Evolutionary conservation across 2,329 filamentous ascomycete genomes (phyloP).

Genomic region (Tympanopsis confertula): DNA sequence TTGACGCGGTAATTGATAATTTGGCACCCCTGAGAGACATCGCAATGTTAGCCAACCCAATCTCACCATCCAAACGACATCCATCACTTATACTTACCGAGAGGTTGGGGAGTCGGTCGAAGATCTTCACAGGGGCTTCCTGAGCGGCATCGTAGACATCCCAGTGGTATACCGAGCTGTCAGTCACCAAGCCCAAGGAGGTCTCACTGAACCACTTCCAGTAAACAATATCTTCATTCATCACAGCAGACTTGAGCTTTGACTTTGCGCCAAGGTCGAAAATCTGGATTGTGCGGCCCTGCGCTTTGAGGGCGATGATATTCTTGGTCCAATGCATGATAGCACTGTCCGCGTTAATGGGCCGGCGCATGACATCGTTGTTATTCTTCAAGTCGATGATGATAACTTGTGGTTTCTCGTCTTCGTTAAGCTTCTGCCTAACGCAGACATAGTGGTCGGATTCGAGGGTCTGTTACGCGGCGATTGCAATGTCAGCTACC

Average conservation of each 20-base stretch:
- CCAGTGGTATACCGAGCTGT: slow-evolving; percentile 90
- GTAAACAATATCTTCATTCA: slow-evolving; percentile 95
- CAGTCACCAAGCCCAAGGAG: slow-evolving; percentile 80
- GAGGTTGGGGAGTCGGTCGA: slow-evolving; percentile 86
- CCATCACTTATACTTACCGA: slow-evolving; percentile 41
- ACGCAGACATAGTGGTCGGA: slow-evolving; percentile 95
- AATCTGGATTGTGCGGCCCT: slow-evolving; percentile 89
- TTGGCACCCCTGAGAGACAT: slow-evolving; percentile 64
- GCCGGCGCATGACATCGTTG: slow-evolving; percentile 87
- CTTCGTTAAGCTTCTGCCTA: slow-evolving; percentile 81
- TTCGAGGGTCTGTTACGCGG: slow-evolving; percentile 68
- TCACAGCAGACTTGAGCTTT: slow-evolving; percentile 91
- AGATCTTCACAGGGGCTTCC: slow-evolving; percentile 73
- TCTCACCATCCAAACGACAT: neutral
- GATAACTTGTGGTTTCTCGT: slow-evolving; percentile 81
- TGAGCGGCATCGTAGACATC: slow-evolving; percentile 82
- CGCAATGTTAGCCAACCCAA: slow-evolving; percentile 10
- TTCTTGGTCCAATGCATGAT: slow-evolving; percentile 98
- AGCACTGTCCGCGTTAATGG: slow-evolving; percentile 98
- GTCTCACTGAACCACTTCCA: slow-evolving; percentile 98
- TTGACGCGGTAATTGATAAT: slow-evolving; percentile 99
- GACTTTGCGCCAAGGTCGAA: slow-evolving; percentile 88
- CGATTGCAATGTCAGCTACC: slow-evolving; percentile 5
- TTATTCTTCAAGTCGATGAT: slow-evolving; percentile 96
- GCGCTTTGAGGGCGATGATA: slow-evolving; percentile 92